Evolutionary conservation across 768 basidiomycete species (phyloP), one percentile per base, ranked within the genome.

Genomic region (Tylopilus sp.): DNA sequence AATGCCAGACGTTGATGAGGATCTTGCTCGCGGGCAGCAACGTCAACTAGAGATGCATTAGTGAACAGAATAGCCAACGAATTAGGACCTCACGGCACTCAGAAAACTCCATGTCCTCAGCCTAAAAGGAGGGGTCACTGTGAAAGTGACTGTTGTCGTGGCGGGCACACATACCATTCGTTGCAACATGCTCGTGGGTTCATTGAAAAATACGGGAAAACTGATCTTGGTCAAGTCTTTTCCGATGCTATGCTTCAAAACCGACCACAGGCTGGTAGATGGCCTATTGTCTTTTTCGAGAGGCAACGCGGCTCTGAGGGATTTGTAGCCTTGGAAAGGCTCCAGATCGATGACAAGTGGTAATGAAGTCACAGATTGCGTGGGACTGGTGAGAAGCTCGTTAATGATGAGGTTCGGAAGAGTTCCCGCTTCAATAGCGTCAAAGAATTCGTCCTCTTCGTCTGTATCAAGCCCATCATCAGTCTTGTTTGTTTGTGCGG

Each of bases 101-200:
- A 1, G 90, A 86, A 70, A 95, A 97, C 68, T 97, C 95, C 91
- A 95, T 95, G 69, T 98, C 95, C 71, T 98, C 95, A 11, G 94
- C 89, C 79, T 76, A 39, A 18, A 56, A 47, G 40, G 6, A 3
- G 18, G 9, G 44, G 22, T 44, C 21, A 59, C 26, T 21, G 36
- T 26, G 12, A 21, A 11, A 41, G 35, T 31, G 26, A 51, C n/a
- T n/a, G n/a, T n/a, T n/a, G n/a, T 38, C 8, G 20, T 18, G 6
- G 11, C 18, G 30, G 13, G 6, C 6, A 3, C 7, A 69, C 75
- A 44, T 58, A 83, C 87, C 91, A 98, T 98, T 44, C 95, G 75
- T 73, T 98, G 91, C 53, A 98, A 67, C 95, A 98, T 98, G 63
- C 91, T 94, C 44, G 94, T 97, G 25, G 92, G 90, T 68, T 91